phyloP scores from a whole-genome alignment of 208 protist genomes.

The Hexamita inflata region DNA sequence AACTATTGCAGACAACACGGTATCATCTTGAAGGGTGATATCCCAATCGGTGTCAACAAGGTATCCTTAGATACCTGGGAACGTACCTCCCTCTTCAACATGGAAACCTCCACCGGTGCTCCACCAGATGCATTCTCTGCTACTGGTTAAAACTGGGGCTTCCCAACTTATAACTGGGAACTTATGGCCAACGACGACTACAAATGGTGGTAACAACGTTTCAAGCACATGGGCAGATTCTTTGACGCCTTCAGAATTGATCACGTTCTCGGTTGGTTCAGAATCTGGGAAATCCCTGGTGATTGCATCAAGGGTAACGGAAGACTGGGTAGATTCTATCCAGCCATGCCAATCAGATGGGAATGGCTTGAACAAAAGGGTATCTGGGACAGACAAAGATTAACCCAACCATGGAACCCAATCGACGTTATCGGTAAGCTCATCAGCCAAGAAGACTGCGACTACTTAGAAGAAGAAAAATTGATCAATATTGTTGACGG shows the following conservation, averaged over 20 bases:
- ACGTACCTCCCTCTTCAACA: constrained; percentile 44
- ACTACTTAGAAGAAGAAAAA: not conserved
- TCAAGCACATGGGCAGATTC: constrained; percentile 47
- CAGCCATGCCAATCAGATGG: constrained; percentile 32
- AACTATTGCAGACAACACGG: constrained; percentile 38
- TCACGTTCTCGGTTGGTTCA: constrained; percentile 61
- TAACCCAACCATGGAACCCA: constrained; percentile 23
- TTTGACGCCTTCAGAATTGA: constrained; percentile 60
- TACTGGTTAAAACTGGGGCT: constrained; percentile 61
- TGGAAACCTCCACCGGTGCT: constrained; percentile 50
- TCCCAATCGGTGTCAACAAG: constrained; percentile 56
- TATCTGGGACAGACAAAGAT: constrained; percentile 28
- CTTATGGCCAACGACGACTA: constrained; percentile 54
- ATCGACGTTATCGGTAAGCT: not conserved
- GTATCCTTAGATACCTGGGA: constrained; percentile 49
- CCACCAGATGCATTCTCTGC: constrained; percentile 55
- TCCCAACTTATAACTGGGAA: constrained; percentile 63
- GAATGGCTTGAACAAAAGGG: constrained; percentile 25
- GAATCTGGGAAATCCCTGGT: constrained; percentile 60
- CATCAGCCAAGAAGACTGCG: not conserved
- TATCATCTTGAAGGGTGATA: constrained; percentile 59
- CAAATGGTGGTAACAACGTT: constrained; percentile 32
- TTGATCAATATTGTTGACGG: not conserved
- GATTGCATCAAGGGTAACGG: constrained; percentile 29
- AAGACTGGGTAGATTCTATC: constrained; percentile 7